A percentile compares a stretch with the other conserved stretches of the same genome.
These are phyloP conservation scores for Cocos nucifera DNA, from an alignment of 176 grass and related monocot genomes.

Conservation along the genomic window DNA sequence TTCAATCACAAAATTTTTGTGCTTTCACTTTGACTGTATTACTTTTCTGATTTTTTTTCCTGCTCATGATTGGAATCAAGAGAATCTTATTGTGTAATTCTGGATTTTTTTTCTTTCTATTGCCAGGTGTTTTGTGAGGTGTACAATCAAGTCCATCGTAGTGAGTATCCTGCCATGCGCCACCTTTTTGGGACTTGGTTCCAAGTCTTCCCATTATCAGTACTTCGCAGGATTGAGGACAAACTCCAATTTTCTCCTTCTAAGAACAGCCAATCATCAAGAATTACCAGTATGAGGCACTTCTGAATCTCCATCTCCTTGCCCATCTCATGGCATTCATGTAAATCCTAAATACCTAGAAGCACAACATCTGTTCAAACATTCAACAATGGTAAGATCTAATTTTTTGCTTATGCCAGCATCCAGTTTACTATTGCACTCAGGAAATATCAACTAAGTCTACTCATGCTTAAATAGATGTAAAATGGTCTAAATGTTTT, in stretches of 20 bases:
- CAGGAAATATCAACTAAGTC: too few species aligned
- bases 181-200: conserved; percentile 93
- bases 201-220: conserved; percentile 60
- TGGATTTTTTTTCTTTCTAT: background rate
- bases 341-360: conserved; percentile 89
- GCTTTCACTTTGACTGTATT: too few species aligned
- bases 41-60: too few species aligned
- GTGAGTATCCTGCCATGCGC: conserved; percentile 57
- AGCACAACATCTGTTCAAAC: conserved; percentile 44
- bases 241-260: conserved; percentile 79
- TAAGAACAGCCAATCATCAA: conserved; percentile 23
- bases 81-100: too few species aligned
- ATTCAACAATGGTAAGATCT: conserved; percentile 36
- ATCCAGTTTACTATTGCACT: too few species aligned
- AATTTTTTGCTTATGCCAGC: background rate
- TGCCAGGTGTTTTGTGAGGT: conserved; percentile 52
- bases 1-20: too few species aligned
- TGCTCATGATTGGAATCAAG: too few species aligned
- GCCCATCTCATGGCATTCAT: conserved; percentile 70
- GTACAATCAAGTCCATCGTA: conserved; percentile 64
- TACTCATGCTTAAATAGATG: too few species aligned
- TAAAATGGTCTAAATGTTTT: too few species aligned
- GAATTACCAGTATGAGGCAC: conserved; percentile 28
- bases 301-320: conserved; percentile 51
- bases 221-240: conserved; percentile 65